These are phyloP conservation scores for Rhazya stricta DNA, from an alignment of 257 asterid species.

Conservation along the genomic window DNA sequence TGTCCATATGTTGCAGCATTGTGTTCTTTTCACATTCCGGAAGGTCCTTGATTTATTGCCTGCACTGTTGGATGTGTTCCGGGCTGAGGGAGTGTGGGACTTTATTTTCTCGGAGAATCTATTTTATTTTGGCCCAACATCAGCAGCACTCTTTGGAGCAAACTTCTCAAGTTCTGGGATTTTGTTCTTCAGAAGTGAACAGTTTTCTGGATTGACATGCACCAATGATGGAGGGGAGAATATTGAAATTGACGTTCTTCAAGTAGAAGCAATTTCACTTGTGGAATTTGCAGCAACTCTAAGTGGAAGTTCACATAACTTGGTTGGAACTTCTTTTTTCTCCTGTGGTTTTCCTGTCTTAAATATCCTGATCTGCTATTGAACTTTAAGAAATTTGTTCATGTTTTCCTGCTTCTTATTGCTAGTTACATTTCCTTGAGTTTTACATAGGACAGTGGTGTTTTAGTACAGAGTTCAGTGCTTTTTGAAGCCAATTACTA, in stretches of 20 bases:
- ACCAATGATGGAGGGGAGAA: constrained; percentile 24
- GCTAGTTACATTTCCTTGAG: not conserved
- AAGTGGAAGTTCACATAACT: constrained; percentile 74
- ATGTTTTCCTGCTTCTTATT: not conserved
- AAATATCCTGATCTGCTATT: not conserved
- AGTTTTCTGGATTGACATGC: constrained; percentile 31
- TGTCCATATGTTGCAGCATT: constrained; percentile 67
- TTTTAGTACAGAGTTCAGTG: not conserved
- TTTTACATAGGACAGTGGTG: not conserved
- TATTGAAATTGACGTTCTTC: constrained; percentile 52
- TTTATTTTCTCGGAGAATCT: constrained; percentile 93
- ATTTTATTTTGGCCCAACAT: constrained; percentile 72
- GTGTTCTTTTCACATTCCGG: constrained; percentile 63
- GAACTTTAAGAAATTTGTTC: not conserved
- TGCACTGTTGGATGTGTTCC: constrained; percentile 70
- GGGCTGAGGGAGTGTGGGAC: constrained; percentile 94
- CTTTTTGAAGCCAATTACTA: not conserved
- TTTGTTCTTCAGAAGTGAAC: constrained; percentile 30
- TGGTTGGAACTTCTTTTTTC: constrained; percentile 60
- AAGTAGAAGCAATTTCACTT: constrained; percentile 68
- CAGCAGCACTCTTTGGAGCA: constrained; percentile 44
- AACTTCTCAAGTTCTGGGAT: constrained; percentile 25
- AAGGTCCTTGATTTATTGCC: constrained; percentile 68
- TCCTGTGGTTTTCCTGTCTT: constrained; percentile 11
- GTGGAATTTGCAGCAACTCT: constrained; percentile 81